Percentiles rank a stretch among this genome's conserved stretches.
These are phyloP conservation scores for Stentor coeruleus DNA, from an alignment of 73 alveolate species.

Conservation along the genomic window DNA sequence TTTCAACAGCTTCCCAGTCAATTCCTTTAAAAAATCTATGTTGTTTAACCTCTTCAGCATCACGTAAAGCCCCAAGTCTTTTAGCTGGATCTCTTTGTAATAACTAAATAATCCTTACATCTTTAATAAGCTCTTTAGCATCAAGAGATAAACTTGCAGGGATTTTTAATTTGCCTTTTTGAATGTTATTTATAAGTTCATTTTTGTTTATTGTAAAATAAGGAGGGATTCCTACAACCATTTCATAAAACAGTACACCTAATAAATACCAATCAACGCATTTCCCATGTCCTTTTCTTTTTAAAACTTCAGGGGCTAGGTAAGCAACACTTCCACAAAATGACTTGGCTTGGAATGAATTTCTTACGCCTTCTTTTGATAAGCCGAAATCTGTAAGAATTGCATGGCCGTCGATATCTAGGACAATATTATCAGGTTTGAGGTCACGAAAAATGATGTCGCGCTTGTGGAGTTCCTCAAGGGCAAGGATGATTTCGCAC, in stretches of 20 bases:
- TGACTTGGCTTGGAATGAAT: constrained; percentile 39
- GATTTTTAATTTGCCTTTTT: constrained; percentile 77
- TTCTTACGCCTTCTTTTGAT: constrained; percentile 85
- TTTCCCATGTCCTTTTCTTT: constrained; percentile 86
- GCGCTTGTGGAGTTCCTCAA: constrained; percentile 83
- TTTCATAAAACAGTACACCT: constrained; percentile 88
- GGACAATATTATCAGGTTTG: constrained; percentile 95
- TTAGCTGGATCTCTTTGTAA: constrained; percentile 65
- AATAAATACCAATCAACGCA: constrained; percentile 91
- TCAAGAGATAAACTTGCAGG: constrained; percentile 72
- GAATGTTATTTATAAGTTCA: constrained; percentile 81
- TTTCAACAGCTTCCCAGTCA: constrained; percentile 64
- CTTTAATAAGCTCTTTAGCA: constrained; percentile 69
- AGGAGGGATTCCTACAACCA: constrained; percentile 88
- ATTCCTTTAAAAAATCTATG: constrained; percentile 74
- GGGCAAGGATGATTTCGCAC: constrained; percentile 83
- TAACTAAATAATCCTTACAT: constrained; percentile 53
- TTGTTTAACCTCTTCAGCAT: constrained; percentile 75
- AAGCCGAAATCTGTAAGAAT: constrained; percentile 94
- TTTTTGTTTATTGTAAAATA: constrained; percentile 80
- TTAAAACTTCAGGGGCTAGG: constrained; percentile 89
- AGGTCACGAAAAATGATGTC: constrained; percentile 93
- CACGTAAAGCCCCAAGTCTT: constrained; percentile 68
- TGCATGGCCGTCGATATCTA: constrained; percentile 96
- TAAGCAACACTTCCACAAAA: constrained; percentile 80